A percentile compares a stretch with the other conserved stretches of the same genome.
These are phyloP conservation scores for Ulota crispa DNA, from an alignment of 225 moss, liverwort and hornwort genomes.

Conservation along the genomic window DNA sequence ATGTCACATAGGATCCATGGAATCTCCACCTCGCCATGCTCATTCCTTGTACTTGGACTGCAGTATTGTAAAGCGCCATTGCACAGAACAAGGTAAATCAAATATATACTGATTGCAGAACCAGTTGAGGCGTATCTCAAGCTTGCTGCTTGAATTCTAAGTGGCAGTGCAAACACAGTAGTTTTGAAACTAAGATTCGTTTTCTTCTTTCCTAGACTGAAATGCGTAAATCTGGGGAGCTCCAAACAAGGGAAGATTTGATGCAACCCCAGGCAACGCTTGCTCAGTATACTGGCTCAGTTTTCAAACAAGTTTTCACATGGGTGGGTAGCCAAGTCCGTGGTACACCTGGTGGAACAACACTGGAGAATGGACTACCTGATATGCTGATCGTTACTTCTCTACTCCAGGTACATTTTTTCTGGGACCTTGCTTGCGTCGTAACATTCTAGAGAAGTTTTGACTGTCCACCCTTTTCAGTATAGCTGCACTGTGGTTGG, in stretches of 20 bases:
- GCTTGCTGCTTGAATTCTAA: background rate
- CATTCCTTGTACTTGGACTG: background rate
- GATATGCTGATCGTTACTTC: slow-evolving; percentile 67
- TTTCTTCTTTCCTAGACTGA: slow-evolving; percentile 45
- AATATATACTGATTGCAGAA: background rate
- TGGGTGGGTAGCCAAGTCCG: slow-evolving; percentile 73
- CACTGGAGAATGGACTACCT: slow-evolving; percentile 37
- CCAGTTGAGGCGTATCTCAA: background rate
- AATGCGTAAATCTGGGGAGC: slow-evolving; percentile 86
- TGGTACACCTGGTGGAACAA: slow-evolving; percentile 37
- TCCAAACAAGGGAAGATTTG: slow-evolving; percentile 71
- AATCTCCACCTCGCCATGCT: background rate
- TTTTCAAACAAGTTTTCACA: slow-evolving; percentile 56
- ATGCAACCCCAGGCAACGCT: slow-evolving; percentile 56
- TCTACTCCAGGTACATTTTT: slow-evolving; percentile 61
- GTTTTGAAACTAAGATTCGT: background rate
- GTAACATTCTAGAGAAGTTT: background rate
- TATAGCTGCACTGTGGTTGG: background rate
- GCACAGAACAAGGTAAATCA: background rate
- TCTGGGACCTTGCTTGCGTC: background rate
- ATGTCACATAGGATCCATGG: background rate
- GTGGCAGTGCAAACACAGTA: background rate
- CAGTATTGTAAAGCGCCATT: background rate
- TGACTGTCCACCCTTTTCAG: background rate
- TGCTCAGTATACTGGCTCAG: slow-evolving; percentile 59